Percentiles rank a stretch among this genome's conserved stretches.
phyloP scores from a whole-genome alignment of 495 filamentous ascomycete genomes.

The Hypomontagnella submonticulosa region DNA sequence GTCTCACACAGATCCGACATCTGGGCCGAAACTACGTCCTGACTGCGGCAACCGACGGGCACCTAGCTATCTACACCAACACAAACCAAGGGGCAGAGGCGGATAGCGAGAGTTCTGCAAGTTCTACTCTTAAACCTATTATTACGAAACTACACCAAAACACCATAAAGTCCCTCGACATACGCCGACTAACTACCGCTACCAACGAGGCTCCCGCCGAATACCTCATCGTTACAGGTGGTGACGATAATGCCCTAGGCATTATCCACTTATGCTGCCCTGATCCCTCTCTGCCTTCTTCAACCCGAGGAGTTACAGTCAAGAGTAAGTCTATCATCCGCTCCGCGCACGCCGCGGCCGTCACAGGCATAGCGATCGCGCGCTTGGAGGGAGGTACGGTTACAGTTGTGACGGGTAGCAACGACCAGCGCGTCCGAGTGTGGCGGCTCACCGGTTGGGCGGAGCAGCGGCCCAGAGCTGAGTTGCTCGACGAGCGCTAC shows the following conservation, averaged over 20 bases:
- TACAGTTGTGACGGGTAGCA: conserved; percentile 71
- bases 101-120: not conserved
- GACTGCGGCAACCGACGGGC: conserved; percentile 60
- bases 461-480: conserved; percentile 50
- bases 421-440: conserved; percentile 82
- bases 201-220: conserved; percentile 11
- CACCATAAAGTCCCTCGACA: conserved; percentile 71
- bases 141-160: conserved; percentile 74
- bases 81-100: not conserved
- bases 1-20: conserved; percentile 75
- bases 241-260: conserved; percentile 83
- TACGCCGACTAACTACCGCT: conserved; percentile 44
- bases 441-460: conserved; percentile 65
- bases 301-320: conserved; percentile 27
- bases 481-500: conserved; percentile 62
- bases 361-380: conserved; percentile 73
- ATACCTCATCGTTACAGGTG: conserved; percentile 74
- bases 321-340: conserved; percentile 66
- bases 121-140: conserved; percentile 14
- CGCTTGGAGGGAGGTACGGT: conserved; percentile 20
- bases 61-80: conserved; percentile 53
- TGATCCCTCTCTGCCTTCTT: conserved; percentile 6
- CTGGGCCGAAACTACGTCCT: conserved; percentile 63
- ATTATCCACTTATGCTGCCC: conserved; percentile 59
- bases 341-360: conserved; percentile 81